Base-by-base conservation (phyloP, 352 stramenopile genomes). In the Thraustochytrium striatum region DNA sequence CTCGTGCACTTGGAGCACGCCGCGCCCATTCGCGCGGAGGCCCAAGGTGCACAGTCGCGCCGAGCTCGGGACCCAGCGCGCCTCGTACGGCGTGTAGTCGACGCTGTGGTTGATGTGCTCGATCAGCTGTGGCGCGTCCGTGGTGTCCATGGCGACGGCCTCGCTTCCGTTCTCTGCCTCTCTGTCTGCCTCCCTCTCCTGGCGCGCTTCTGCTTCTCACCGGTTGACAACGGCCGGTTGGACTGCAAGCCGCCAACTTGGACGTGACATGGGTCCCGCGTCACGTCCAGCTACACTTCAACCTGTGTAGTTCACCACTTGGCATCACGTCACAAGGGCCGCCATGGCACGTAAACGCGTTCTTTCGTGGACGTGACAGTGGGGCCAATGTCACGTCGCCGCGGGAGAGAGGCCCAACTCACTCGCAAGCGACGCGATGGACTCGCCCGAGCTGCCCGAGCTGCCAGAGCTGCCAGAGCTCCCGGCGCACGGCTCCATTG, bases 41-140 rank as follows among this genome's bases (percentile, higher is more conserved):
- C 95, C 95, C 84, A 93, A 88, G 35, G 89, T 87, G 53, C 97
- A 91, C 81, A 98, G 96, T 21, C 89, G 84, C 47, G 94, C 92
- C 39, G 92, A 97, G 83, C 89, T 94, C n/a, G 95, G 94, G 33
- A 98, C 86, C 92, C 92, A 98, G 81, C 91, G 91, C 57, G 88
- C 92, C 83, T 97, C 93, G 78, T 97, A 97, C 21, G 94, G 92
- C 43, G 94, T 98, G 84, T 96, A 98, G 39, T 83, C 87, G 8
- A 98, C 83, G 82, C 87, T 92, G 83, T 94, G 89, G 84, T 91
- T 92, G 57, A 95, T 88, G 87, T 98, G 94, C 86, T 98, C 95
- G 75, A 98, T 98, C 81, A 98, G 91, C 86, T 98, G 92, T 78
- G 94, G 94, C 69, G 94, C 94, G 73, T 98, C 90, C 25, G 92